These are phyloP conservation scores for Alternaria burnsii DNA, from an alignment of 2,329 filamentous ascomycete species.

Conservation along the genomic window DNA sequence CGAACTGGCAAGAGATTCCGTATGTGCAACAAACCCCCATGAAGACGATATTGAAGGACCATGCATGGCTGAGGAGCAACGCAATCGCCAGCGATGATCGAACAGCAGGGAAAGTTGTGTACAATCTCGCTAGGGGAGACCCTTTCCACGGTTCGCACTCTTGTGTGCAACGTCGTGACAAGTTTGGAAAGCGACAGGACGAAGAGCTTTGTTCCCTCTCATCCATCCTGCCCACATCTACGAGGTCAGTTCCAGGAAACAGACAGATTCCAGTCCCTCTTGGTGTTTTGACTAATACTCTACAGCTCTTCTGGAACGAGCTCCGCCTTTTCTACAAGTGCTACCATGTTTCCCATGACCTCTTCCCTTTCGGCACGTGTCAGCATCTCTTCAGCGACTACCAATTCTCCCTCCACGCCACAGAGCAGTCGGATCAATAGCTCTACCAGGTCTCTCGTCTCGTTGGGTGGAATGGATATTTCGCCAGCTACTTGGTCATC, in stretches of 20 bases:
- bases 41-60: too few species aligned
- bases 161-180: background rate
- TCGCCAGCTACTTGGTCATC: background rate
- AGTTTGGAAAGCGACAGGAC: background rate
- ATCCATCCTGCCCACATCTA: background rate
- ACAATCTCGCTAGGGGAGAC: background rate
- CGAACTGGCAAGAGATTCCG: too few species aligned
- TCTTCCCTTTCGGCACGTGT: background rate
- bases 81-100: too few species aligned
- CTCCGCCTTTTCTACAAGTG: background rate
- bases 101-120: background rate
- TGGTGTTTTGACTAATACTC: background rate
- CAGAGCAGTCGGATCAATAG: accelerated
- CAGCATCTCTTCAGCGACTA: background rate
- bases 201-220: background rate
- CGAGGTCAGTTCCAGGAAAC: background rate
- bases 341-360: background rate
- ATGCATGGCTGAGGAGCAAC: too few species aligned
- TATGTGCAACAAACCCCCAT: too few species aligned
- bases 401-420: background rate
- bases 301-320: background rate
- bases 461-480: background rate
- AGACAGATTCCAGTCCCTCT: accelerated
- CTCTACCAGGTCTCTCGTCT: background rate
- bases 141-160: background rate